Percentiles rank a stretch among this genome's conserved stretches.
These are phyloP conservation scores for Esteya vermicola DNA, from an alignment of 2,329 filamentous ascomycete genomes.

Conservation along the genomic window DNA sequence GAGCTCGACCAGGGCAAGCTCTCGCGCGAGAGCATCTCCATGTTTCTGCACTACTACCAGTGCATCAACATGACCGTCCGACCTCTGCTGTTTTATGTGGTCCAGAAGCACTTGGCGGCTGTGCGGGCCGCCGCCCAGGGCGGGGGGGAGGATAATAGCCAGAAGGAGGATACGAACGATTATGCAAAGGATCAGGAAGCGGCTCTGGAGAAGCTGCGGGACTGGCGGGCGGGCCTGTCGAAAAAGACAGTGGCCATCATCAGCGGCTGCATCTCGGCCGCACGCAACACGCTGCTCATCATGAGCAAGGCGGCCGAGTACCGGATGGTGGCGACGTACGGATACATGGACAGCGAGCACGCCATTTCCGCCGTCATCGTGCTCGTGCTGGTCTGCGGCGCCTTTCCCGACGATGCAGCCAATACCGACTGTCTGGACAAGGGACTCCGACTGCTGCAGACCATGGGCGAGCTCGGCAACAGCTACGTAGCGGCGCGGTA, in stretches of 20 bases:
- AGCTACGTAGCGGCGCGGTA: conserved; percentile 27
- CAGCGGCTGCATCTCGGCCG: conserved; percentile 35
- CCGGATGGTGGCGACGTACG: conserved; percentile 38
- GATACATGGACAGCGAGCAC: conserved; percentile 43
- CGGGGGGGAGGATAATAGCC: neutral
- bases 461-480: conserved; percentile 39
- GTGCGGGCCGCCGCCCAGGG: conserved; percentile 11
- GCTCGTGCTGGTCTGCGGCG: conserved; percentile 38
- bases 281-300: conserved; percentile 31
- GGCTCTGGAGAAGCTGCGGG: conserved; percentile 17
- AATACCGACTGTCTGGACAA: conserved; percentile 26
- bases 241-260: conserved; percentile 34
- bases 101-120: conserved; percentile 28
- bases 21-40: conserved; percentile 20
- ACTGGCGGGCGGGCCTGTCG: conserved; percentile 32
- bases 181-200: too few relatives aligned
- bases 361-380: conserved; percentile 38
- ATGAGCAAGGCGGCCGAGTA: conserved; percentile 33
- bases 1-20: conserved; percentile 28
- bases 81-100: conserved; percentile 37
- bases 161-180: too few relatives aligned
- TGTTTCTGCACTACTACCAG: conserved; percentile 40
- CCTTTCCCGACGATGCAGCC: conserved; percentile 29
- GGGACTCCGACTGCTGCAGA: conserved; percentile 29
- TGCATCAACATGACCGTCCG: conserved; percentile 43